Conservation (phyloP, 2,329 filamentous ascomycete genomes). For the Alternaria infectoria region DNA sequence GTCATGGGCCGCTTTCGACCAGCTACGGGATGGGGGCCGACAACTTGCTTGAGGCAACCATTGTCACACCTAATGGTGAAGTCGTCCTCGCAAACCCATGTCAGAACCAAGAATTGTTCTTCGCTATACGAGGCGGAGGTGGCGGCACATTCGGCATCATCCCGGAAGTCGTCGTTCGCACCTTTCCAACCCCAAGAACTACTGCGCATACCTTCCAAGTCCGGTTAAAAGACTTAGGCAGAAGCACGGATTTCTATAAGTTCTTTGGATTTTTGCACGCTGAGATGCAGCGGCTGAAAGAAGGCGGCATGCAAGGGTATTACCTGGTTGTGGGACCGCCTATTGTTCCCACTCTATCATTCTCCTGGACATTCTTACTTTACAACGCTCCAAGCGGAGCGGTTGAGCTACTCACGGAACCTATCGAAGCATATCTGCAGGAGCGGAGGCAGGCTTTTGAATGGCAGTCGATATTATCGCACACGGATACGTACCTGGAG, state of each 20-base stretch:
- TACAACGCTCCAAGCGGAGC: conserved; percentile 31
- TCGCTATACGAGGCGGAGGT: conserved; percentile 51
- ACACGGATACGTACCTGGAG: conserved; percentile 21
- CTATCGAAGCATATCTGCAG: conserved; percentile 22
- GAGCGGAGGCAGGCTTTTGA: conserved; percentile 11
- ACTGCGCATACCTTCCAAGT: conserved; percentile 24
- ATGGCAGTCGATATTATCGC: conserved; percentile 17
- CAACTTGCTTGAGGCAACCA: conserved; percentile 42
- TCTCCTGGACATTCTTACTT: conserved; percentile 27
- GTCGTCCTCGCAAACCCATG: conserved; percentile 27
- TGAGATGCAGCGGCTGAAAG: conserved; percentile 31
- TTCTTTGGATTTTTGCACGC: conserved; percentile 29
- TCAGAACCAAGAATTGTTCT: conserved; percentile 46
- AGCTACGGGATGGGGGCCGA: conserved; percentile 49
- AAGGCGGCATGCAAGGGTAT: conserved; percentile 37
- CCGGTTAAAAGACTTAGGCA: conserved; percentile 7
- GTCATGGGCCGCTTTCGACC: conserved; percentile 46
- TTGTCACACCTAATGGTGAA: conserved; percentile 38
- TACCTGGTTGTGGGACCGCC: conserved; percentile 34
- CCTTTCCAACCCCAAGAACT: conserved; percentile 39
- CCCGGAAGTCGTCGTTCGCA: conserved; percentile 25
- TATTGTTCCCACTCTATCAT: conserved; percentile 11
- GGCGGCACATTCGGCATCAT: conserved; percentile 53
- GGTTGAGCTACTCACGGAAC: conserved; percentile 22
- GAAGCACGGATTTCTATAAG: conserved; percentile 22